phyloP scores from a whole-genome alignment of 2,329 filamentous ascomycete species.

The Fusarium protoensiforme region DNA sequence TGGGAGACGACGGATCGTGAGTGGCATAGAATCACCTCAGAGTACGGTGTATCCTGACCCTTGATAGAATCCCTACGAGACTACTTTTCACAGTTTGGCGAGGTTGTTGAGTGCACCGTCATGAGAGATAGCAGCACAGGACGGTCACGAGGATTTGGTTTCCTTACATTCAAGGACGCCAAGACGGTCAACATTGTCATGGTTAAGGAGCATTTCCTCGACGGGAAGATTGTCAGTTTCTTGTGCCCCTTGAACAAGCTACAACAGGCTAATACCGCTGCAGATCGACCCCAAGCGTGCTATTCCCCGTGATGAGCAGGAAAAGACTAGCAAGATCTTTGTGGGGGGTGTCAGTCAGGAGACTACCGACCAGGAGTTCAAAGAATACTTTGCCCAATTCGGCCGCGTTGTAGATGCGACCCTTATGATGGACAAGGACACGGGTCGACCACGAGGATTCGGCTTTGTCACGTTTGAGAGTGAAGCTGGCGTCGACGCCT shows the following conservation, averaged over 20 bases:
- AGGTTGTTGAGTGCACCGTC: conserved; percentile 98
- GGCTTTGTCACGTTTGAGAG: conserved; percentile 99
- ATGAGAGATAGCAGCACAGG: conserved; percentile 97
- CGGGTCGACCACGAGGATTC: conserved; percentile 94
- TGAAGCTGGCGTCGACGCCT: conserved; percentile 93
- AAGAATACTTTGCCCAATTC: conserved; percentile 96
- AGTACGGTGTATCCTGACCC: conserved; percentile 15
- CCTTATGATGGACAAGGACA: conserved; percentile 99
- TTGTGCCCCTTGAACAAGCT: background rate
- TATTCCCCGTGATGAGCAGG: conserved; percentile 96
- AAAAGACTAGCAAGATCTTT: conserved; percentile 98
- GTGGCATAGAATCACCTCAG: conserved; percentile 48
- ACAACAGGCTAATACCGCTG: conserved; percentile 30
- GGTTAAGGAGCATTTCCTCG: conserved; percentile 98
- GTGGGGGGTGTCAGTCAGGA: conserved; percentile 98
- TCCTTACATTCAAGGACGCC: conserved; percentile 96
- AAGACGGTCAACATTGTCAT: conserved; percentile 99
- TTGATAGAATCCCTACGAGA: conserved; percentile 88
- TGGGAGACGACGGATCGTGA: conserved; percentile 99
- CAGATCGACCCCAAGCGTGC: conserved; percentile 98
- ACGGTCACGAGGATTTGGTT: conserved; percentile 94
- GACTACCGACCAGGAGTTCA: conserved; percentile 95
- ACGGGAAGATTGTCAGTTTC: conserved; percentile 92
- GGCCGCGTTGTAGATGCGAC: conserved; percentile 96
- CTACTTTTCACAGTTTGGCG: conserved; percentile 97